Evolutionary conservation across 345 rosid genomes (phyloP), one percentile per base, ranked within the genome.

Genomic region (Syzygium aqueum): DNA sequence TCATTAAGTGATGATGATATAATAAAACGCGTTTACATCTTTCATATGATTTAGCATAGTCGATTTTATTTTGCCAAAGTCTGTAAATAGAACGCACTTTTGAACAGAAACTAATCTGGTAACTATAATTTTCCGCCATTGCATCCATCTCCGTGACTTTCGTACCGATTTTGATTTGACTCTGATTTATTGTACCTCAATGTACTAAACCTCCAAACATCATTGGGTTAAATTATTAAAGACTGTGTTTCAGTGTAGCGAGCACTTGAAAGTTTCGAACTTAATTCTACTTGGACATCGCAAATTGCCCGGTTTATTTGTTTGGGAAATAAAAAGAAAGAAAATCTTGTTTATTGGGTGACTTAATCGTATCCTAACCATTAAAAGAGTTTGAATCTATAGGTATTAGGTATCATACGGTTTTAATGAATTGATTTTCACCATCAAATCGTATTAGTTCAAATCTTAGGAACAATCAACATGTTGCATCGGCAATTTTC

Each of bases 201-300:
- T 17, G 5, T 67, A 17, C 33, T 67, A 17, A 33, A 21, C 43
- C 80, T 73, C 2, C 49, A 73, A 73, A 73, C 33, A 17, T 73
- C 13, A 3, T 33, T 37, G 80, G 49, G 80, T 73, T 33, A 0
- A 33, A 67, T 67, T 19, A 67, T 67, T 67, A 67, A 67, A 67
- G 80, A 33, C 46, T 23, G 1, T 2, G 77, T 65, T 67, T 67
- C 1, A 0, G 0, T 67, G 46, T 33, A 40, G 46, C 13, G 23
- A 11, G 8, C 40, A 8, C 3, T 67, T 9, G 0, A 33, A 23
- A 0, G 0, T 19, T 33, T 11, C 25, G 0, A 73, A 73, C 2
- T 73, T 19, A 73, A 33, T 9, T 73, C 46, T 19, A 17, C 80
- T 0, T 4, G 12, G 25, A 33, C 80, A 9, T 61, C 5, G 27